A percentile compares a stretch with the other conserved stretches of the same genome.
phyloP scores from a whole-genome alignment of 441 rosid species.

The Hura crepitans region DNA sequence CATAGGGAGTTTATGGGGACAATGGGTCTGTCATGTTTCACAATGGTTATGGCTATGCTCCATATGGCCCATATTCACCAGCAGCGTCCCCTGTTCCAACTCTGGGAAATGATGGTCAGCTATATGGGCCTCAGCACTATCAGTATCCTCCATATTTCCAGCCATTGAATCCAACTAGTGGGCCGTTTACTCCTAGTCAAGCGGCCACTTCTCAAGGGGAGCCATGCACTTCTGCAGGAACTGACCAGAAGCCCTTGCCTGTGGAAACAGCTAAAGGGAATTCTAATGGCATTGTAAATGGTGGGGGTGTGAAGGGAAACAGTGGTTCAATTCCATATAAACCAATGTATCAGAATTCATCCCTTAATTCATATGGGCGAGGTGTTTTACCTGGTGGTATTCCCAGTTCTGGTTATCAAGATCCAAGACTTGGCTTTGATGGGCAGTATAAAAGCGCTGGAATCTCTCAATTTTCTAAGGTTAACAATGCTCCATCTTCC shows the following conservation, averaged over 20 bases:
- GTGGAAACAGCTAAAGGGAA: conserved; percentile 46
- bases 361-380: conserved; percentile 46
- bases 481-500: conserved; percentile 43
- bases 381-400: conserved; percentile 43
- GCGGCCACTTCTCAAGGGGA: conserved; percentile 47
- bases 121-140: conserved; percentile 72
- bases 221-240: conserved; percentile 36
- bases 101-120: conserved; percentile 60
- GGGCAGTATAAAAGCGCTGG: conserved; percentile 46
- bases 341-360: conserved; percentile 42
- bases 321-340: conserved; percentile 52
- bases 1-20: conserved; percentile 63
- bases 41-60: conserved; percentile 56
- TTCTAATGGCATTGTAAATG: conserved; percentile 39
- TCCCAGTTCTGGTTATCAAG: conserved; percentile 57
- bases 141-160: conserved; percentile 68
- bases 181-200: conserved; percentile 45
- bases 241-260: conserved; percentile 56
- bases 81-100: conserved; percentile 71
- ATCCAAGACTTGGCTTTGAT: conserved; percentile 47
- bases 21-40: conserved; percentile 61
- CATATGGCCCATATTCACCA: conserved; percentile 66
- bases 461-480: conserved; percentile 43
- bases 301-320: conserved; percentile 46
- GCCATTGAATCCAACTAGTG: conserved; percentile 48